Conservation (phyloP, 768 basidiomycete genomes). For the Auriscalpium microsporum region DNA sequence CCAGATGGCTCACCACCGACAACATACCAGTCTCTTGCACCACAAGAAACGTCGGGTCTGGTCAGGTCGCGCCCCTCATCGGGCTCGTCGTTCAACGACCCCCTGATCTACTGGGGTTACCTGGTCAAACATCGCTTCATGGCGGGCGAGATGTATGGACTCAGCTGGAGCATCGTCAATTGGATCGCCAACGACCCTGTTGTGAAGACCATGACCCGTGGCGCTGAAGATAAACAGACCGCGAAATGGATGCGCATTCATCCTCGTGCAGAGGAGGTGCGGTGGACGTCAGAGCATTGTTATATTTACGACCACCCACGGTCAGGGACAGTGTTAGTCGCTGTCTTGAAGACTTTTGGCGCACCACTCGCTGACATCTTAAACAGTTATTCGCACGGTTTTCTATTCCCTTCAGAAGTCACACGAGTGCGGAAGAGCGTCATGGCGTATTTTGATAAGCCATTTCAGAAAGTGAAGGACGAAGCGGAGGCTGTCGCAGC, state of each 20-base stretch:
- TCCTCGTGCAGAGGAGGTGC: slow-evolving; percentile 66
- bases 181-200: slow-evolving; percentile 75
- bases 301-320: slow-evolving; percentile 99
- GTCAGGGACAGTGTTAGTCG: slow-evolving; percentile 77
- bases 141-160: slow-evolving; percentile 89
- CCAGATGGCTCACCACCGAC: not conserved
- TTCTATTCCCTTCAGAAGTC: slow-evolving; percentile 86
- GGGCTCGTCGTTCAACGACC: slow-evolving; percentile 35
- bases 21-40: not conserved
- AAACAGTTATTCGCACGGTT: slow-evolving; percentile 87
- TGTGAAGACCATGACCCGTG: slow-evolving; percentile 58
- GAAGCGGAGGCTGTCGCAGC: slow-evolving; percentile 6
- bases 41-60: slow-evolving; percentile 1
- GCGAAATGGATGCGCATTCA: slow-evolving; percentile 89
- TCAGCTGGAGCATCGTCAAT: slow-evolving; percentile 81
- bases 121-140: slow-evolving; percentile 90
- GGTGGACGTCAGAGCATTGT: slow-evolving; percentile 89
- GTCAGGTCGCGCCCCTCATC: slow-evolving; percentile 8
- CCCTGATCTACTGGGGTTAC: slow-evolving; percentile 82
- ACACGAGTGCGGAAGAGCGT: slow-evolving; percentile 55
- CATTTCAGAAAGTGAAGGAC: slow-evolving; percentile 27
- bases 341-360: slow-evolving; percentile 8
- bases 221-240: slow-evolving; percentile 90
- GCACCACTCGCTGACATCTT: not conserved
- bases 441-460: slow-evolving; percentile 41